Base-by-base conservation (phyloP, 306 rosid genomes). In the Prunus davidiana region DNA sequence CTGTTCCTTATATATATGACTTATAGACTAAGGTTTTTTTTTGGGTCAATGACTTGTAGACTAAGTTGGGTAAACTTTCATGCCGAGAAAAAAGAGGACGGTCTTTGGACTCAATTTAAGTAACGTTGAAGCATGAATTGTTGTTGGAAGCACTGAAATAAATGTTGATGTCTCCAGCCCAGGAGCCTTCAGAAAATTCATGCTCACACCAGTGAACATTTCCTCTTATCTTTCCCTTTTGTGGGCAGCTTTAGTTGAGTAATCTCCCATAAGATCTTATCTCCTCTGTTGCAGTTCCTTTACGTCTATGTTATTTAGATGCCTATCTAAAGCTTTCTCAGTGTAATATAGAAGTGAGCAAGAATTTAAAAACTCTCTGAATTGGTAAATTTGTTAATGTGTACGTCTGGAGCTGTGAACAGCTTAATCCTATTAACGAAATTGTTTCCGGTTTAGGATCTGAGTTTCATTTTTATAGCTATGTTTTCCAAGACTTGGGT, bases 401-500 rank as follows among this genome's bases (percentile, higher is more conserved):
- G 16, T 14, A 9, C 28, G 28, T 9, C 62, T 20, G 62, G 25
- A 7, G 62, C 62, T 3, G 13, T 20, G 25, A 20, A 56, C 22
- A 56, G 12, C 2, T n/a, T 12, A 20, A 9, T 56, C 62, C 14
- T 56, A n/a, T n/a, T 56, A 9, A 56, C 8, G 8, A 15, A 52
- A 18, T 52, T 8, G 22, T 9, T 56, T 56, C 34, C 34, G 4
- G 32, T 25, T 58, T 11, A 58, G 64, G 64, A 28, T 13, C 24
- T 60, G 67, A 2, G 12, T 7, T 66, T 67, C 34, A 11, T 20
- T 64, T 22, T 72, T 43, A 64, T 27, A 27, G n/a, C 47, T 27
- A 34, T 38, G 15, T 18, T 76, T 67, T 32, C 68, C 24, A 68
- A 51, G 43, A 51, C 65, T 45, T 76, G 71, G 54, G 82, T 24